Percentiles rank a stretch among this genome's conserved stretches.
Conservation (phyloP, 202 grass and related monocot species). For the Bolboschoenoplectus hybrid region DNA sequence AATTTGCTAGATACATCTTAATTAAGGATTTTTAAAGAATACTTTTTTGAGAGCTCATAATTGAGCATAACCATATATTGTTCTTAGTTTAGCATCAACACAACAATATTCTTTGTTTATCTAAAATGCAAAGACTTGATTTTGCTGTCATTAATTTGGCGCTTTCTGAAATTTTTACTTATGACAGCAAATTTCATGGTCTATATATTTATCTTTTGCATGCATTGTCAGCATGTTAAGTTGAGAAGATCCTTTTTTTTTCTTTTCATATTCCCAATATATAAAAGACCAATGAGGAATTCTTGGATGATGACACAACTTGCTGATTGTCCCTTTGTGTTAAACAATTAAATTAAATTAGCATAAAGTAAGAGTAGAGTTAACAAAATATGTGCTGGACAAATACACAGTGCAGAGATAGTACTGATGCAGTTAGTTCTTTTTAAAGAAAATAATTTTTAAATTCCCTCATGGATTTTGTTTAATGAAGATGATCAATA, state of each 20-base stretch:
- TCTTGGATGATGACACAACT: constrained; percentile 2
- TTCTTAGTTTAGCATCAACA: not conserved
- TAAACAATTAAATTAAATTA: not conserved
- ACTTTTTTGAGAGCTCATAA: not conserved
- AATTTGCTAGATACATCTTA: too few species aligned
- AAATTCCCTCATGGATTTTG: not conserved
- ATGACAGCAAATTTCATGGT: not conserved
- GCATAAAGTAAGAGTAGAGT: constrained; percentile 5
- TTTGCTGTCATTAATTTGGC: not conserved
- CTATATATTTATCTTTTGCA: not conserved
- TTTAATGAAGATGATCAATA: constrained; percentile 36
- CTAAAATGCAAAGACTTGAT: not conserved
- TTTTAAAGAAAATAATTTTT: not conserved
- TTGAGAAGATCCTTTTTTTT: not conserved
- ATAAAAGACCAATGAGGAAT: not conserved
- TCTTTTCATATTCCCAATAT: not conserved
- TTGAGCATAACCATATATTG: not conserved
- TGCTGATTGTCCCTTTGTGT: constrained; percentile 1
- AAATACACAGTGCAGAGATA: not conserved
- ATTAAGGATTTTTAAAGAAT: not conserved
- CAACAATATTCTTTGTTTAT: not conserved
- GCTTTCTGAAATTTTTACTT: not conserved
- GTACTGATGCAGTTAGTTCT: not conserved
- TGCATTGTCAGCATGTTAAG: not conserved
- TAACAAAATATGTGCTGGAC: constrained; percentile 19